A percentile compares a stretch with the other conserved stretches of the same genome.
Evolutionary conservation across 352 stramenopile genomes (phyloP).

Genomic region (Globisporangium orthogonon): DNA sequence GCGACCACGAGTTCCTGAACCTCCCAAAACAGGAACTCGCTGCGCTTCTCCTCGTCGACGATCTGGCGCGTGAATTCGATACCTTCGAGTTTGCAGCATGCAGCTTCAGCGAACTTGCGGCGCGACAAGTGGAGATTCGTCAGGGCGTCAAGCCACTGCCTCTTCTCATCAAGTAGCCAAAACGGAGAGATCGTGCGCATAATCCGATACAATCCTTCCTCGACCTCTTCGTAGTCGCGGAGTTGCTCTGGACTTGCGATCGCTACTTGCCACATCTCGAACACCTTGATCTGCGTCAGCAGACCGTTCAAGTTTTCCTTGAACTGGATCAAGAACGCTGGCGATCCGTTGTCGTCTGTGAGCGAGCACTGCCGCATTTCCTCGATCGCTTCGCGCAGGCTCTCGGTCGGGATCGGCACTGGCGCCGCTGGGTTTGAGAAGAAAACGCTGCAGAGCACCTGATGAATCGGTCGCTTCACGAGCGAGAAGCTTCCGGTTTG

Average conservation of each 20-base stretch:
- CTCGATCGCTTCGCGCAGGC: conserved; percentile 43
- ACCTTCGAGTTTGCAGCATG: conserved; percentile 40
- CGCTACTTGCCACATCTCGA: conserved; percentile 42
- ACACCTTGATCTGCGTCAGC: conserved; percentile 46
- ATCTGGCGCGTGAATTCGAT: conserved; percentile 30
- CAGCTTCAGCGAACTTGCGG: conserved; percentile 46
- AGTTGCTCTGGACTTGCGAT: conserved; percentile 16
- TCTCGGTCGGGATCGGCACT: conserved; percentile 20
- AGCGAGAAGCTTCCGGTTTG: conserved; percentile 61
- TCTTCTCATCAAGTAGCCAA: conserved; percentile 55
- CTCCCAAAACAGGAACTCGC: conserved; percentile 20
- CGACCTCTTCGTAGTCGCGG: conserved; percentile 52
- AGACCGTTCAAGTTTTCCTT: conserved; percentile 42
- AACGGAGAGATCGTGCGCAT: conserved; percentile 43
- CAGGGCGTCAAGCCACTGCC: conserved; percentile 52
- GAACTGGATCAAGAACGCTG: conserved; percentile 42
- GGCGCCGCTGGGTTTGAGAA: conserved; percentile 19
- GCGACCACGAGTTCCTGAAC: conserved; percentile 34
- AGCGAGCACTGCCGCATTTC: conserved; percentile 38
- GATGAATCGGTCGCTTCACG: conserved; percentile 37
- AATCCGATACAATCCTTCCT: conserved; percentile 48
- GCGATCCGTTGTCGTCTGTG: conserved; percentile 8
- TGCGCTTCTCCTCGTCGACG: conserved; percentile 2
- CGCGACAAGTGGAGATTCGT: conserved; percentile 39
- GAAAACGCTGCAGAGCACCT: conserved; percentile 37